phyloP scores from a whole-genome alignment of 2,329 filamentous ascomycete genomes.

The Colletotrichum abscissum region DNA sequence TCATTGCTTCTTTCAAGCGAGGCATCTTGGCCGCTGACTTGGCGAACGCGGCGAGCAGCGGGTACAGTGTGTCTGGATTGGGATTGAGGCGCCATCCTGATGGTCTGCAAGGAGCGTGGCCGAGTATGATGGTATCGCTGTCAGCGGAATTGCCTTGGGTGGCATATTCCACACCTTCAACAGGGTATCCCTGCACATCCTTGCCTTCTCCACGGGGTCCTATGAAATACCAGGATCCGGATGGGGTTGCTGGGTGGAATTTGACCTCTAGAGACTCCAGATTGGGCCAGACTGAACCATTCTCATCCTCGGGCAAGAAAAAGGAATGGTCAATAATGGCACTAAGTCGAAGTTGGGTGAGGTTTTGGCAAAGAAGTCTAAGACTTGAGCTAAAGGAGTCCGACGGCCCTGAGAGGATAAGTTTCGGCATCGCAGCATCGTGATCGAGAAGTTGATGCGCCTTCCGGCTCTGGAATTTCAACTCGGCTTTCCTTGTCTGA shows the following conservation, averaged over 20 bases:
- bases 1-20: slow-evolving; percentile 7
- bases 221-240: slow-evolving; percentile 6
- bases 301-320: not conserved
- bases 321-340: slow-evolving; percentile 5
- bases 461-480: not conserved
- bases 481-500: not conserved
- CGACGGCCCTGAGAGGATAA: not conserved
- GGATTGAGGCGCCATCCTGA: not conserved
- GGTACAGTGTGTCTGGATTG: not conserved
- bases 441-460: slow-evolving; percentile 4
- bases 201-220: not conserved
- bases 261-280: slow-evolving; percentile 1
- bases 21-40: slow-evolving; percentile 1
- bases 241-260: not conserved
- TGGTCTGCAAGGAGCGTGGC: not conserved
- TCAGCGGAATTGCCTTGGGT: not conserved
- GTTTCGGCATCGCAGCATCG: slow-evolving; percentile 1
- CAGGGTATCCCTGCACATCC: not conserved
- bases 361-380: not conserved
- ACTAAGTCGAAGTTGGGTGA: not conserved
- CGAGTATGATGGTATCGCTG: not conserved
- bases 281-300: not conserved
- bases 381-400: slow-evolving; percentile 9
- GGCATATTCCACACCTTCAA: not conserved
- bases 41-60: not conserved